Percentiles rank a stretch among this genome's conserved stretches.
Conservation (phyloP, 2,329 filamentous ascomycete genomes). For the Alternaria incomplexa region DNA sequence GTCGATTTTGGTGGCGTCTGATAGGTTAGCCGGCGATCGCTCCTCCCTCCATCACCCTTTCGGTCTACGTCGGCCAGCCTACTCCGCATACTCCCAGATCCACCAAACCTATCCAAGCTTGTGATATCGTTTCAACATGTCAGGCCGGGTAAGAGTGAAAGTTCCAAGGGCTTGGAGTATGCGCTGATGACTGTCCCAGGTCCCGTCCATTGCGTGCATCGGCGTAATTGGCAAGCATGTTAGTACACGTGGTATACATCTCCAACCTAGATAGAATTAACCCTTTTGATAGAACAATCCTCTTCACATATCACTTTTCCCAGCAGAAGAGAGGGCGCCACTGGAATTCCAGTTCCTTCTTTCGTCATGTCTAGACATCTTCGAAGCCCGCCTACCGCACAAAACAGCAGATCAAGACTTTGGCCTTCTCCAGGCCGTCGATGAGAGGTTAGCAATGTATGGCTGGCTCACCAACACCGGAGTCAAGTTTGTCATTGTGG, state of each 20-base stretch:
- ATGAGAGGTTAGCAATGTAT: slow-evolving; percentile 91
- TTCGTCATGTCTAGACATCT: slow-evolving; percentile 90
- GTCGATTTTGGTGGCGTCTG: slow-evolving; percentile 34
- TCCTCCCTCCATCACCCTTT: slow-evolving; percentile 29
- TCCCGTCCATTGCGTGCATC: slow-evolving; percentile 85
- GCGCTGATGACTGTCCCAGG: slow-evolving; percentile 41
- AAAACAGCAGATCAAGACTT: slow-evolving; percentile 81
- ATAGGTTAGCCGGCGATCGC: slow-evolving; percentile 33
- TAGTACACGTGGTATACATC: slow-evolving; percentile 38
- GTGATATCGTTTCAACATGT: slow-evolving; percentile 10
- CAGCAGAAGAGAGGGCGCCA: slow-evolving; percentile 72
- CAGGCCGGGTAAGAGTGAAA: slow-evolving; percentile 8
- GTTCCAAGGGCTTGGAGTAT: not conserved
- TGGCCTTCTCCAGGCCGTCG: slow-evolving; percentile 88
- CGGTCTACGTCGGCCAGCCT: slow-evolving; percentile 31
- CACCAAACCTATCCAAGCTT: not conserved
- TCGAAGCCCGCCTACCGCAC: slow-evolving; percentile 80
- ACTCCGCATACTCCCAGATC: slow-evolving; percentile 12
- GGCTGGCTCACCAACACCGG: slow-evolving; percentile 97
- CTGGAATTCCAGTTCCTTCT: slow-evolving; percentile 92
- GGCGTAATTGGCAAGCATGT: slow-evolving; percentile 94
- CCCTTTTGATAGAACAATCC: slow-evolving; percentile 79
- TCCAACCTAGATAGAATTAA: slow-evolving; percentile 10
- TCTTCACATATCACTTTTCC: slow-evolving; percentile 90
- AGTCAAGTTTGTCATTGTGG: slow-evolving; percentile 85